Base-by-base conservation (phyloP, 345 rosid genomes). In the Atalantia buxifolia region DNA sequence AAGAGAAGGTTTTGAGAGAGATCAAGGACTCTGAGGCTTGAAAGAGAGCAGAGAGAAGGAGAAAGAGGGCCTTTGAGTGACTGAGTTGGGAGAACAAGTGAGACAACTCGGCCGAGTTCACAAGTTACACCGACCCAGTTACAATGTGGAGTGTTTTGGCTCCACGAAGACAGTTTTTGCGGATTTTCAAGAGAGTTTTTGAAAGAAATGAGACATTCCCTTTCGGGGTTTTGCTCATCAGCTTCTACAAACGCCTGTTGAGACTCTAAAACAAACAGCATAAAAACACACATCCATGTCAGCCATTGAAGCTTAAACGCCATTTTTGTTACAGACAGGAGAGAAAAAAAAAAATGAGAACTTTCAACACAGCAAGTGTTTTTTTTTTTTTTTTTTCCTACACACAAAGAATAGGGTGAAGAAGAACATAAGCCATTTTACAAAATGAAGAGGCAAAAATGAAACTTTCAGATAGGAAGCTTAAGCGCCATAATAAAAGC, bases 11-110 rank as follows among this genome's bases (percentile, higher is more conserved):
- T 53, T 53, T 53, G 22, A 19, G 94, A 91, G 31, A 93, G 76
- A 88, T 95, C 98, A 6, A 93, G 92, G 45, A 78, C 68, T 56
- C 84, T 67, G 71, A 93, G 94, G 36, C 59, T 50, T 1, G 81
- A 45, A 13, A 92, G 91, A 5, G 88, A 76, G 88, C 88, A 96
- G 57, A 96, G 85, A 12, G 92, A 85, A 30, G 84, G 75, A 24
- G 81, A 71, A 22, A 96, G 81, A 6, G 77, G 85, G 9, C 94
- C 93, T 2, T 42, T 68, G 28, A 94, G 92, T 4, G 59, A 82
- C 79, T 59, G 75, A 35, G 78, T 53, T 0, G 94, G 60, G 36
- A 96, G 85, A 18, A 76, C 24, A 38, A 96, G 88, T 0, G 90
- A 82, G 19, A 35, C 48, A 40, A 96, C 97, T 65, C 83, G 80